A percentile compares a stretch with the other conserved stretches of the same genome.
Evolutionary conservation across 306 rosid species (phyloP).

Genomic region (Dalbergia cochinchinensis): DNA sequence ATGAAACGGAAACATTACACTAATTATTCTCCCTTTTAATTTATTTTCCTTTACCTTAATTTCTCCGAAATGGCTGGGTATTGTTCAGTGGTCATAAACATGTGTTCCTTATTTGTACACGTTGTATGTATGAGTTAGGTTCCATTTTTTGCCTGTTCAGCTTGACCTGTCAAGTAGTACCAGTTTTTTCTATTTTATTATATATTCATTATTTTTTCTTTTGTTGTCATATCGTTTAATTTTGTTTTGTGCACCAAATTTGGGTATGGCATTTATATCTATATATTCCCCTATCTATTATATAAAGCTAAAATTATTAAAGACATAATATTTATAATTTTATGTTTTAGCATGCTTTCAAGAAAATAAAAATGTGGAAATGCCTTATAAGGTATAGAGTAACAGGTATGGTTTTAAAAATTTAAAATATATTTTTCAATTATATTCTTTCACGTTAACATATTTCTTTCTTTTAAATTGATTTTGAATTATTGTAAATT

Average conservation of each 20-base stretch:
- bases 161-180: neutral
- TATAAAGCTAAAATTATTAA: too few relatives aligned
- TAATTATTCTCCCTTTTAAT: neutral
- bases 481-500: too few relatives aligned
- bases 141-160: neutral
- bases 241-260: neutral
- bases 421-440: too few relatives aligned
- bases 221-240: neutral
- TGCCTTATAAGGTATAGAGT: too few relatives aligned
- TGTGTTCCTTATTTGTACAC: constrained; percentile 37
- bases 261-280: neutral
- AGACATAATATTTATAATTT: too few relatives aligned
- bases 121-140: constrained; percentile 1
- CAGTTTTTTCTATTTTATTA: neutral
- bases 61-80: constrained; percentile 3
- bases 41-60: constrained; percentile 4
- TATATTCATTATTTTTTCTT: neutral
- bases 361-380: too few relatives aligned
- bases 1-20: neutral
- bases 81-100: neutral
- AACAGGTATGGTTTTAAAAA: too few relatives aligned
- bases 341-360: too few relatives aligned
- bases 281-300: too few relatives aligned
- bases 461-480: too few relatives aligned
- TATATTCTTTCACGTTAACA: too few relatives aligned